These are phyloP conservation scores for Gossypium sturtianum DNA, from an alignment of 345 rosid species.

Conservation along the genomic window DNA sequence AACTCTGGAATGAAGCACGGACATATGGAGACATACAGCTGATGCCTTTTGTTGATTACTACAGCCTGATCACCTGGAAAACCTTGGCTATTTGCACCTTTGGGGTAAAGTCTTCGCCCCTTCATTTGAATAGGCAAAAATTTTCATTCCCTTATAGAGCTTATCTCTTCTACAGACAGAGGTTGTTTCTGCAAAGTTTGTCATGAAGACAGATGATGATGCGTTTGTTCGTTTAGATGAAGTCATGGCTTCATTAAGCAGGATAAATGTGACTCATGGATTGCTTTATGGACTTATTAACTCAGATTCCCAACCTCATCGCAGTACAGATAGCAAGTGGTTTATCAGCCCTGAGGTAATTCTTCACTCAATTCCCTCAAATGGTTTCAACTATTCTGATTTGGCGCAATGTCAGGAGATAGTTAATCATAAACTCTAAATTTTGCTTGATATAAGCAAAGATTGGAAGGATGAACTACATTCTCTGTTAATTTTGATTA, in stretches of 20 bases:
- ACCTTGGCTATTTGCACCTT: constrained; percentile 92
- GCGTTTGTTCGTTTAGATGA: constrained; percentile 95
- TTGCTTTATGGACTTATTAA: constrained; percentile 86
- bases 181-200: constrained; percentile 69
- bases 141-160: constrained; percentile 23
- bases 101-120: constrained; percentile 59
- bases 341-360: constrained; percentile 77
- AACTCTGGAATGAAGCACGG: constrained; percentile 87
- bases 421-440: not conserved
- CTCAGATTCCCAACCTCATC: constrained; percentile 79
- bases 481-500: not conserved
- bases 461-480: not conserved
- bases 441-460: not conserved
- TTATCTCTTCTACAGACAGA: constrained; percentile 50
- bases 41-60: constrained; percentile 98
- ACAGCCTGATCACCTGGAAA: constrained; percentile 95
- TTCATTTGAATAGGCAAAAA: constrained; percentile 12
- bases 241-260: constrained; percentile 58
- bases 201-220: constrained; percentile 98
- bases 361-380: constrained; percentile 1
- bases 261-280: constrained; percentile 51
- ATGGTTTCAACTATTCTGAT: not conserved
- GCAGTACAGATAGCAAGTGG: constrained; percentile 92
- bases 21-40: constrained; percentile 86
- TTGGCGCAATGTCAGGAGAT: not conserved